phyloP scores from a whole-genome alignment of 352 stramenopile species.

The Plasmopara halstedii region DNA sequence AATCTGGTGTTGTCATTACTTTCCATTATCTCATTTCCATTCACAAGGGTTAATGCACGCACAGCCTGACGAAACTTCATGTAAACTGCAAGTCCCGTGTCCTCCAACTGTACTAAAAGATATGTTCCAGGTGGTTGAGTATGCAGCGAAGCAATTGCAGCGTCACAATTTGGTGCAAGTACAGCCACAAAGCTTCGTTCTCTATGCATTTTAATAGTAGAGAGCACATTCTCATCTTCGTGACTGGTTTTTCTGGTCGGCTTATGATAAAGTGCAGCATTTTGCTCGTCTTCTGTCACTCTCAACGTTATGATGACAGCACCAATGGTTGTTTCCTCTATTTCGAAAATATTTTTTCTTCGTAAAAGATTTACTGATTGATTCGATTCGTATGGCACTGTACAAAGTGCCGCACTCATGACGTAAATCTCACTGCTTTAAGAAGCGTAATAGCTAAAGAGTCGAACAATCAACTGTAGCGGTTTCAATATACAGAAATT shows the following conservation, averaged over 20 bases:
- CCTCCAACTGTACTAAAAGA: slow-evolving; percentile 36
- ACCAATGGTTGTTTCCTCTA: slow-evolving; percentile 10
- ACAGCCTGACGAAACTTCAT: slow-evolving; percentile 50
- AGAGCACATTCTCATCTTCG: slow-evolving; percentile 5
- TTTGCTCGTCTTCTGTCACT: slow-evolving; percentile 6
- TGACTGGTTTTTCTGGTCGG: background rate
- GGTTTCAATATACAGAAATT: too few relatives aligned
- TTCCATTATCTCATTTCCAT: slow-evolving; percentile 41
- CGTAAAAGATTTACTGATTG: slow-evolving; percentile 5
- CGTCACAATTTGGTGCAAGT: slow-evolving; percentile 30
- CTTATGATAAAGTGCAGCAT: slow-evolving; percentile 3
- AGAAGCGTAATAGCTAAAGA: background rate
- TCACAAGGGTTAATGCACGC: slow-evolving; percentile 34
- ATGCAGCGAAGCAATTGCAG: slow-evolving; percentile 30
- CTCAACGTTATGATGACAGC: slow-evolving; percentile 15
- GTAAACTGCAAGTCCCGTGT: slow-evolving; percentile 35
- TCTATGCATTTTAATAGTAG: background rate
- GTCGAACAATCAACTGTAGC: background rate
- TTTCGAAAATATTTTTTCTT: slow-evolving; percentile 1
- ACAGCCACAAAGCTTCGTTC: slow-evolving; percentile 39
- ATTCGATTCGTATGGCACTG: slow-evolving; percentile 5
- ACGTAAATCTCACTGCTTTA: background rate
- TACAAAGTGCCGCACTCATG: slow-evolving; percentile 18
- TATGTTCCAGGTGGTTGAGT: slow-evolving; percentile 42
- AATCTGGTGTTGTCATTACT: slow-evolving; percentile 30